Base-by-base conservation (phyloP, 2,329 filamentous ascomycete genomes). In the Decorospora gaudefroyi region DNA sequence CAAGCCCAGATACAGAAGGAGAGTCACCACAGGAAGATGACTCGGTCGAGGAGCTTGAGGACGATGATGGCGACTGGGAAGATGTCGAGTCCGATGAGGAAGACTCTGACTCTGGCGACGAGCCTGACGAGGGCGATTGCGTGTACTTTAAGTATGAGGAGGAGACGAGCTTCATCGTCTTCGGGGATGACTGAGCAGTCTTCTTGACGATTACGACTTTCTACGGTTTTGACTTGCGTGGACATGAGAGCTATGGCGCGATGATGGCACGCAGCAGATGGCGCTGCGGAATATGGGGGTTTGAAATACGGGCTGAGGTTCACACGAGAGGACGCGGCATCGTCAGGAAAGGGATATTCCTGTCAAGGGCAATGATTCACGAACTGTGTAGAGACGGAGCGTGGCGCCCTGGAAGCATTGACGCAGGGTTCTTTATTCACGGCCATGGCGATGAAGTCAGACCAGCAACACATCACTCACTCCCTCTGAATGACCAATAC, bases 41-140 rank as follows among this genome's bases (percentile, higher is more conserved):
- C 13, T 30, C 42, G 6, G 12, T 34, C 17, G 43, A 46, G 2
- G 44, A 38, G 7, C 40, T 42, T 6, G 46, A 52, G 8, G 45
- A 49, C 4, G 55, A 58, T 11, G 54, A 55, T 10, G 52, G 47
- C 8, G 56, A 62, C 30, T 61, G 58, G 58, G 60, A 63, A 31
- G 54, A 57, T n/a, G 25, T 55, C 19, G 51, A 32, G 11, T 46
- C 43, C 15, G 43, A 42, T 16, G 38, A 41, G 3, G 30, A 45
- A 15, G 27, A 26, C 17, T 23, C 19, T 13, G 36, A 54, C 15
- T 42, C 37, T 9, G 51, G 56, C n/a, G 52, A 54, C 3, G 53
- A 56, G 6, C 49, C 45, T 11, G 48, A 49, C 15, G 50, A 58
- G 17, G 46, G 46, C 21, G 28, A 22, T 25, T 29, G 38, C 19